Base-by-base conservation (phyloP, 257 asterid genomes). In the Penstemon eatonii region DNA sequence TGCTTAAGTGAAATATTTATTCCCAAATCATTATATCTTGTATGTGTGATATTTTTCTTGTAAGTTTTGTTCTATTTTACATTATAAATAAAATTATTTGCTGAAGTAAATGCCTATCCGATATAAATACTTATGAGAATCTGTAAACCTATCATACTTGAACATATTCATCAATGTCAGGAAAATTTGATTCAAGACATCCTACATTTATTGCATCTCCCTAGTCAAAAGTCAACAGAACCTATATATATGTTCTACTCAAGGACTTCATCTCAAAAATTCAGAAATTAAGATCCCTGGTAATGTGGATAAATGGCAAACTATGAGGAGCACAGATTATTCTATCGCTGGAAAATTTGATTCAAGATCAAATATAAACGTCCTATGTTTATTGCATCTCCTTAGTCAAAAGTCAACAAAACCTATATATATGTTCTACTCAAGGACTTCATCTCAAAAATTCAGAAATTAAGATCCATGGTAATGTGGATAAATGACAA, bases 1-100 rank as follows among this genome's bases (percentile, higher is more conserved):
- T 49, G 13, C 54, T 12, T 41, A 46, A 70, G 37, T 73, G 69
- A 18, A 43, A 43, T 42, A 36, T 50, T 43, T 43, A 40, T 63
- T 64, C 18, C 43, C 5, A 5, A n/a, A 8, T 43, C 8, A 60
- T 60, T 40, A 56, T 55, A 13, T 58, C 39, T 41, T 41, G 51
- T 36, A 55, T 42, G 11, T 66, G 18, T 8, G 37, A 41, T 66
- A 25, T 54, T 33, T 15, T 67, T 9, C 33, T 25, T 25, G 33
- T 25, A 25, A 25, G 33, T 25, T 25, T 25, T 55, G 40, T 42
- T 55, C 36, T 3, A 15, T n/a, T 1, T 61, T 25, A 62, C 8
- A 36, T 3, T 44, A 6, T 59, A 59, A n/a, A 11, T 25, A 25
- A 25, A 25, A 25, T 25, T 25, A 25, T 25, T 25, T 25, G 33